Conservation (phyloP, 495 filamentous ascomycete species). For the Tetracladium setigerum region DNA sequence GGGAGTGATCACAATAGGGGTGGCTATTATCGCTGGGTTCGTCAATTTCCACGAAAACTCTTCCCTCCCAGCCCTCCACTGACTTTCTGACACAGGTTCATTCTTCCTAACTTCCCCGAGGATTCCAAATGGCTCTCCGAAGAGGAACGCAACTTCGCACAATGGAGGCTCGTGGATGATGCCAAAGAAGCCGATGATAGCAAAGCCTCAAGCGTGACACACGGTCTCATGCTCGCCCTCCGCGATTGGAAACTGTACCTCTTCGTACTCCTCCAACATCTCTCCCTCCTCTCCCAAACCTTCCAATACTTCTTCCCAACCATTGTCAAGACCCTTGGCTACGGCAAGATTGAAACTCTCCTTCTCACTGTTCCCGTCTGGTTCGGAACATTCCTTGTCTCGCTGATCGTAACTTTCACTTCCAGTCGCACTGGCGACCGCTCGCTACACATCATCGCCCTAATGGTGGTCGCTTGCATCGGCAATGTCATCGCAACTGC, state of each 20-base stretch:
- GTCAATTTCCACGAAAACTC: slow-evolving; percentile 25
- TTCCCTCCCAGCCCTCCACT: slow-evolving; percentile 4
- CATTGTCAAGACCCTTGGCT: slow-evolving; percentile 23
- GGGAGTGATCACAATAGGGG: slow-evolving; percentile 27
- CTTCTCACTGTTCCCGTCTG: slow-evolving; percentile 24
- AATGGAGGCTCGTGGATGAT: slow-evolving; percentile 7
- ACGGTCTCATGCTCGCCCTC: slow-evolving; percentile 17
- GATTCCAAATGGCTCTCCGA: slow-evolving; percentile 15
- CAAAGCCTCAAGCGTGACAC: slow-evolving; percentile 6
- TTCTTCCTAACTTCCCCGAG: slow-evolving; percentile 23
- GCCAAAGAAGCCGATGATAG: slow-evolving; percentile 14
- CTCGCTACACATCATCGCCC: slow-evolving; percentile 11
- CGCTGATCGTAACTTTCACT: slow-evolving; percentile 15
- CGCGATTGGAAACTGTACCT: slow-evolving; percentile 10
- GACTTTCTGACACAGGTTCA: slow-evolving; percentile 10
- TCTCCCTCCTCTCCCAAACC: slow-evolving; percentile 18
- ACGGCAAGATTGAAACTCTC: slow-evolving; percentile 26
- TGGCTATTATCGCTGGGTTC: slow-evolving; percentile 10
- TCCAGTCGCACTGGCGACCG: slow-evolving; percentile 9
- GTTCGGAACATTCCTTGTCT: slow-evolving; percentile 14
- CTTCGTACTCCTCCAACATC: slow-evolving; percentile 17
- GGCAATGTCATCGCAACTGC: slow-evolving; percentile 14
- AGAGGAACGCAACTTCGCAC: slow-evolving; percentile 14
- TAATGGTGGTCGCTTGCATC: slow-evolving; percentile 7
- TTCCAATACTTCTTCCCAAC: slow-evolving; percentile 24